Conservation (phyloP, 306 rosid genomes). For the Cucumis hystrix region DNA sequence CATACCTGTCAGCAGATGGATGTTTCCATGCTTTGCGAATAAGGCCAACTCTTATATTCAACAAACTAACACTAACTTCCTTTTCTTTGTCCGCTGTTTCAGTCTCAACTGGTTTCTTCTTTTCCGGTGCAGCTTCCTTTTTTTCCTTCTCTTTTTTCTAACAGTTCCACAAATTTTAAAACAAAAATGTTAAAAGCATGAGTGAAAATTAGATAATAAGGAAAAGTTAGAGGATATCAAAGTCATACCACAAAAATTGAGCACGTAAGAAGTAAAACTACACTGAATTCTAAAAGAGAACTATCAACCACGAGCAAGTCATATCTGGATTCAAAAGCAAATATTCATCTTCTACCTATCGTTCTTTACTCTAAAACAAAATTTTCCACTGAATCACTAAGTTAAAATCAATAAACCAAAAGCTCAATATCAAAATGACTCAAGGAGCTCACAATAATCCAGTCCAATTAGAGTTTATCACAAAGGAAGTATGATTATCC, state of each 20-base stretch:
- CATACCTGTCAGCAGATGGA: conserved; percentile 93
- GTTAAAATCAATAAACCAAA: background rate
- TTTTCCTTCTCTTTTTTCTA: conserved; percentile 36
- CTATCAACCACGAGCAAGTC: background rate
- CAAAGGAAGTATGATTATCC: background rate
- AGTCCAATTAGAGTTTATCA: background rate
- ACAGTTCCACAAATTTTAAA: conserved; percentile 12
- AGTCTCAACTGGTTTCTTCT: conserved; percentile 40
- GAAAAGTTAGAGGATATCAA: background rate
- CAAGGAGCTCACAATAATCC: background rate
- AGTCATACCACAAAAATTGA: background rate
- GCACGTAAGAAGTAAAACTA: background rate
- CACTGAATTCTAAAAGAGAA: background rate
- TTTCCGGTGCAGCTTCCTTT: conserved; percentile 38
- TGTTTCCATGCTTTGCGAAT: conserved; percentile 94
- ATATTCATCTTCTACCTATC: background rate
- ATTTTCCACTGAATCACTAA: background rate
- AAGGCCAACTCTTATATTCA: conserved; percentile 80
- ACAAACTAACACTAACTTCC: conserved; percentile 78
- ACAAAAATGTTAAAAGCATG: background rate
- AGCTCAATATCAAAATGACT: background rate
- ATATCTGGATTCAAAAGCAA: background rate
- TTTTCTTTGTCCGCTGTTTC: conserved; percentile 49
- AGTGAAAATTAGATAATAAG: background rate
- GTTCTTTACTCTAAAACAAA: background rate